Evolutionary conservation across 495 filamentous ascomycete genomes (phyloP), one percentile per base, ranked within the genome.

Genomic region (Oidiodendron maius): DNA sequence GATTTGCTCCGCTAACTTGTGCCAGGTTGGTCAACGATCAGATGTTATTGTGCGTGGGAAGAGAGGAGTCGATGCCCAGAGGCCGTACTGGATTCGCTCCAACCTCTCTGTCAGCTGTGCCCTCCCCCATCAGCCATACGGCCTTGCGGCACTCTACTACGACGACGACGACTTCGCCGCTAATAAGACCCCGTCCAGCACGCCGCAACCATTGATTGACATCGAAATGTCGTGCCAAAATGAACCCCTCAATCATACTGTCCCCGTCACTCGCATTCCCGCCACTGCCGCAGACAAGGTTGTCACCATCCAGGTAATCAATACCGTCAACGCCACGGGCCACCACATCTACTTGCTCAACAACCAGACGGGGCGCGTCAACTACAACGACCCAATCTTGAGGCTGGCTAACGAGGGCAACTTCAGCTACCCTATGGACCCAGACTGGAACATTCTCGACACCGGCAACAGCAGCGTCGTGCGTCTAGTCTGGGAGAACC

Each of bases 1-100:
- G 5, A 10, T 6, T 32, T 34, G 40, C 42, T 35, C 37, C 37
- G 2, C n/a, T n/a, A n/a, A 48, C 40, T 17, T 10, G 42, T 17
- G 25, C 5, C 36, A 32, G 17, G 69, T 87, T 61, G 84, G 78
- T 10, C 82, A 89, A 65, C 74, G 86, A 30, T 82, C 82, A 59
- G 77, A 88, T 53, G 70, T 57, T 18, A 22, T 56, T 2, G 48
- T 56, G n/a, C 73, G 74, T 24, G 84, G 30, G 2, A 28, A 30
- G 39, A n/a, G 23, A 9, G 46, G 40, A 2, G 9, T 25, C 80
- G 9, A 67, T 73, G 61, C 77, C 52, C 43, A 58, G 11, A n/a
- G n/a, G n/a, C 59, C 66, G 63, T 88, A 82, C 66, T 87, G 82
- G 83, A 55, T 59, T 45, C 52, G 57, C 20, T 50, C 57, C 20